Percentiles rank a stretch among this genome's conserved stretches.
Evolutionary conservation across 2,329 filamentous ascomycete genomes (phyloP).

Genomic region (Pseudocercospora eumusae): DNA sequence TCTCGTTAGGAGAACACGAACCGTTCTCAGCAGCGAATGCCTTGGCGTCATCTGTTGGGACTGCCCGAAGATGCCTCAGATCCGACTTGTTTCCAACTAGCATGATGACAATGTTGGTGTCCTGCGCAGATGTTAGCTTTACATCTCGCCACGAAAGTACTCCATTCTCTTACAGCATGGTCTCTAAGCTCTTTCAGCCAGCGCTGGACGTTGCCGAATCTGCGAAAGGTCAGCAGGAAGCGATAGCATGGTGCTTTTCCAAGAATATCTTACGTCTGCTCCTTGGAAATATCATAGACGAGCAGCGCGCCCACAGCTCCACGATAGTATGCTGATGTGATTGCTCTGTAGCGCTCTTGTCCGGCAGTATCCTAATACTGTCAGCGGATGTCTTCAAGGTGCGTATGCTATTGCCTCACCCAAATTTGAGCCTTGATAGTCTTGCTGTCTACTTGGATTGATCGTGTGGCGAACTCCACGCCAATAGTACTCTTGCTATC

Average conservation of each 20-base stretch:
- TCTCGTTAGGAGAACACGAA: background rate
- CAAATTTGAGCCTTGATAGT: slow-evolving; percentile 98
- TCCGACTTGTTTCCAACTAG: slow-evolving; percentile 99
- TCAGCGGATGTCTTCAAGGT: background rate
- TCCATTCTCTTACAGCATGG: slow-evolving; percentile 82
- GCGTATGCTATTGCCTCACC: background rate
- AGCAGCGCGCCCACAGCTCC: slow-evolving; percentile 95
- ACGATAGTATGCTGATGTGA: slow-evolving; percentile 73
- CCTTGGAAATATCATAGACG: slow-evolving; percentile 66
- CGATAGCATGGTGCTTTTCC: background rate
- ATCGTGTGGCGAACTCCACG: slow-evolving; percentile 97
- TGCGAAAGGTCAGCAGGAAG: background rate
- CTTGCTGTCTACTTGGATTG: slow-evolving; percentile 98
- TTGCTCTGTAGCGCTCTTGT: slow-evolving; percentile 97
- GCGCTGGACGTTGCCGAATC: slow-evolving; percentile 63
- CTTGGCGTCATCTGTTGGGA: slow-evolving; percentile 97
- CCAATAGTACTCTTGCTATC: slow-evolving; percentile 99
- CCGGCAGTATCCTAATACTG: slow-evolving; percentile 87
- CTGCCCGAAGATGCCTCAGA: slow-evolving; percentile 96
- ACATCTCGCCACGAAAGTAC: background rate
- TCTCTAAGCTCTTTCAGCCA: slow-evolving; percentile 99
- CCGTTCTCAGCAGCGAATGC: slow-evolving; percentile 79
- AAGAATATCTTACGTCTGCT: slow-evolving; percentile 20
- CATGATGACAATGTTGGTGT: slow-evolving; percentile 99
- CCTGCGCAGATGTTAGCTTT: slow-evolving; percentile 48